A percentile compares a stretch with the other conserved stretches of the same genome.
These are phyloP conservation scores for Lunasporangiospora selenospora DNA, from an alignment of 192 early-diverging fungal species.

Conservation along the genomic window DNA sequence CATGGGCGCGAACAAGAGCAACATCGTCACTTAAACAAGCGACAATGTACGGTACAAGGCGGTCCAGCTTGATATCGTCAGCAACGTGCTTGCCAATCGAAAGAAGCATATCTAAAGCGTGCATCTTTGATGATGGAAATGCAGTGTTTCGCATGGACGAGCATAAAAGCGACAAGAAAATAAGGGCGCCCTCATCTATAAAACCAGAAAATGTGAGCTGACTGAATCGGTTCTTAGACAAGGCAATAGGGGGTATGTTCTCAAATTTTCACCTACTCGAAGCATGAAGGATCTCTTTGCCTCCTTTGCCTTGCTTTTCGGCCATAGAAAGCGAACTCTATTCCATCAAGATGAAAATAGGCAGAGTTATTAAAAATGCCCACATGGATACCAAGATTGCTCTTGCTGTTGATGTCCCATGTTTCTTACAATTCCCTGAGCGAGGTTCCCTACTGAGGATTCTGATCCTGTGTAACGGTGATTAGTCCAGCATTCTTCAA, in stretches of 20 bases:
- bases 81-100: constrained; percentile 68
- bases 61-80: constrained; percentile 77
- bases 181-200: constrained; percentile 69
- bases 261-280: constrained; percentile 20
- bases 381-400: no score
- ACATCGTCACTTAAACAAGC: constrained; percentile 67
- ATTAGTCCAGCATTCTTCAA: no score
- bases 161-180: constrained; percentile 73
- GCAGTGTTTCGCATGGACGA: constrained; percentile 72
- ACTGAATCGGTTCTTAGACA: constrained; percentile 2
- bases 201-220: no score
- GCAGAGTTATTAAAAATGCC: background rate
- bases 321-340: constrained; percentile 9
- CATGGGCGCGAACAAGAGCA: constrained; percentile 64
- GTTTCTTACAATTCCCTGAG: background rate
- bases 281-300: constrained; percentile 16
- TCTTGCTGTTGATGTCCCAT: no score
- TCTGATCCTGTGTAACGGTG: no score
- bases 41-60: constrained; percentile 82
- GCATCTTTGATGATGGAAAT: constrained; percentile 73
- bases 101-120: constrained; percentile 77
- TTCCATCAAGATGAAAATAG: background rate
- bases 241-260: constrained; percentile 6
- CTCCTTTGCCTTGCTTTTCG: constrained; percentile 6
- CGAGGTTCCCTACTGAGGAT: background rate